Base-by-base conservation (phyloP, 2,329 filamentous ascomycete species). In the Penicillium janthinellum region DNA sequence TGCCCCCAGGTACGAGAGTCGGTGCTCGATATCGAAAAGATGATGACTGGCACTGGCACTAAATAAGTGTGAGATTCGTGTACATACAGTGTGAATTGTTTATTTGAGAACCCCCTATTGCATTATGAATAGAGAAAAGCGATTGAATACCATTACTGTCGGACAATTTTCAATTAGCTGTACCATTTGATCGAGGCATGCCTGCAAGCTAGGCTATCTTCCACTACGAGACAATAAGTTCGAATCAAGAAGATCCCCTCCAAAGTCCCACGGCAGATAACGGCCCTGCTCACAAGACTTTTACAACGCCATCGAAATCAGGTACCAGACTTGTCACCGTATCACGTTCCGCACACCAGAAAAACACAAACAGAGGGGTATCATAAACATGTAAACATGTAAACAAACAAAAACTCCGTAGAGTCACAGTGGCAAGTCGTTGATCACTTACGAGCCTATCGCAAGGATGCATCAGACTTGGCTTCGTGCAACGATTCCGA, bases 1-100 rank as follows among this genome's bases (percentile, higher is more conserved):
- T 92, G 90, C 67, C 94, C 93, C 6, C 88, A 88, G 71, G 90
- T 99, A 1, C 84, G 91, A 65, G 91, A 96, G 70, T 89, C 89
- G 1, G 80, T 90, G 4, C 84, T 84, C 74, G 76, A 84, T 47
- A 79, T 93, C 72, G 89, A 92, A 73, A 91, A 90, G 81, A 82
- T 81, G 48, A 78, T 91, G 62, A 66, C 69, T 25, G 64, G 45
- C 53, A 74, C 37, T 22, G 50, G 50, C n/a, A 42, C 22, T 8
- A 75, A 73, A 61, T 74, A 68, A 61, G 56, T 45, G 38, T 12
- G 28, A 42, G 44, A 37, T 22, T 51, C 54, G 56, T 58, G 58
- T 64, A 54, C 54, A 60, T 61, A 60, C 35, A 54, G 34, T 14
- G 14, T 45, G 47, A 65, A 61, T 52, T 58, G 56, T 42, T 15